phyloP scores from a whole-genome alignment of 2,329 filamentous ascomycete species.

The Chrysoporthe cubensis region DNA sequence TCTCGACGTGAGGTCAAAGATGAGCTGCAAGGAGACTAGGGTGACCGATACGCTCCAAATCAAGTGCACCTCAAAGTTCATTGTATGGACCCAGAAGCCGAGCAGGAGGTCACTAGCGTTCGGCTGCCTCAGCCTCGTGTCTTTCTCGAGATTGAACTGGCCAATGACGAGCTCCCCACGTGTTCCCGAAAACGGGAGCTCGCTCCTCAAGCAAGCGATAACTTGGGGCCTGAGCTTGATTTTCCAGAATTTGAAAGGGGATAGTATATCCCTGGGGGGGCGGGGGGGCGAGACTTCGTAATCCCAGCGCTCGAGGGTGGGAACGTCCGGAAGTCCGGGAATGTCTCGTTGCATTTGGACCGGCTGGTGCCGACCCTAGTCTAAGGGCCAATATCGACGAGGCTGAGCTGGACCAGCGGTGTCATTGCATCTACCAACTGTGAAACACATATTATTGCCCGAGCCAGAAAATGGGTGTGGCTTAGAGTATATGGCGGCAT shows the following conservation, averaged over 20 bases:
- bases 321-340: background rate
- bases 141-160: background rate
- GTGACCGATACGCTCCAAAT: background rate
- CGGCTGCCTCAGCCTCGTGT: background rate
- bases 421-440: background rate
- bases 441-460: background rate
- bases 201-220: background rate
- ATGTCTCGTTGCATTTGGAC: too few species aligned
- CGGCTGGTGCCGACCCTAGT: background rate
- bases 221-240: background rate
- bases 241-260: background rate
- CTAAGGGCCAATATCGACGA: background rate
- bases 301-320: background rate
- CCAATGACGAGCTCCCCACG: background rate
- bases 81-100: background rate
- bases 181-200: background rate
- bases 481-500: too few species aligned
- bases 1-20: background rate
- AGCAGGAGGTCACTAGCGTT: background rate
- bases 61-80: background rate
- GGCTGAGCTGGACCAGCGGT: background rate
- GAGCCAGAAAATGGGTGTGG: too few species aligned
- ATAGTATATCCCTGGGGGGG: background rate
- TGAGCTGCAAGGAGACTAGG: rapidly evolving
- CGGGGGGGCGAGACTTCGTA: background rate